Percentiles rank a stretch among this genome's conserved stretches.
Evolutionary conservation across 2,329 filamentous ascomycete species (phyloP).

Genomic region (Ceratocystis ficicola): DNA sequence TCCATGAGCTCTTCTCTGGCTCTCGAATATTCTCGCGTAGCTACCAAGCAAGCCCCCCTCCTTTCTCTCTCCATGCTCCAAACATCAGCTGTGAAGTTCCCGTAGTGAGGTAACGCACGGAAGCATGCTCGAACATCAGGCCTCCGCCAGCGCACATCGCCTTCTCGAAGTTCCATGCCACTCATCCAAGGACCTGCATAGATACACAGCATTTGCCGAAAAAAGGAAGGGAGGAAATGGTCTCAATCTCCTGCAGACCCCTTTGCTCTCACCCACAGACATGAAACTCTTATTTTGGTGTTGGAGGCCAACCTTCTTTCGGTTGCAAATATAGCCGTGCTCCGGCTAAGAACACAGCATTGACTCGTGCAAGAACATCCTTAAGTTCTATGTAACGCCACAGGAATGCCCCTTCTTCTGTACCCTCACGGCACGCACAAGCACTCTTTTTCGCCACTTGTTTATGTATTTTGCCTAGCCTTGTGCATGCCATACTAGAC

Average conservation of each 20-base stretch:
- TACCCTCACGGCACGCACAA: background rate
- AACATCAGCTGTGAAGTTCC: no score
- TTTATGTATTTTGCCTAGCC: background rate
- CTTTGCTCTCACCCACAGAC: background rate
- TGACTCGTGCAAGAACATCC: background rate
- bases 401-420: background rate
- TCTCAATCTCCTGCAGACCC: background rate
- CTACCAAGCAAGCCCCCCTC: no score
- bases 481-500: background rate
- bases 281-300: background rate
- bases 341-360: background rate
- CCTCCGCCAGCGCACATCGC: background rate
- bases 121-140: background rate
- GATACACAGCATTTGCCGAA: background rate
- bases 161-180: conserved; percentile 3
- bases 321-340: background rate
- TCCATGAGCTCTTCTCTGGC: no score
- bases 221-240: background rate
- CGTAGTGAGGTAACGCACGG: no score
- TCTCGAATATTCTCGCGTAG: no score
- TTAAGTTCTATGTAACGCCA: background rate
- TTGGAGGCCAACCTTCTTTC: background rate
- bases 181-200: background rate
- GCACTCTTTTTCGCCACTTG: background rate
- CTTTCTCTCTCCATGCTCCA: background rate